These are phyloP conservation scores for Rhododendron ovatum DNA, from an alignment of 148 eudicot genomes.

Conservation along the genomic window DNA sequence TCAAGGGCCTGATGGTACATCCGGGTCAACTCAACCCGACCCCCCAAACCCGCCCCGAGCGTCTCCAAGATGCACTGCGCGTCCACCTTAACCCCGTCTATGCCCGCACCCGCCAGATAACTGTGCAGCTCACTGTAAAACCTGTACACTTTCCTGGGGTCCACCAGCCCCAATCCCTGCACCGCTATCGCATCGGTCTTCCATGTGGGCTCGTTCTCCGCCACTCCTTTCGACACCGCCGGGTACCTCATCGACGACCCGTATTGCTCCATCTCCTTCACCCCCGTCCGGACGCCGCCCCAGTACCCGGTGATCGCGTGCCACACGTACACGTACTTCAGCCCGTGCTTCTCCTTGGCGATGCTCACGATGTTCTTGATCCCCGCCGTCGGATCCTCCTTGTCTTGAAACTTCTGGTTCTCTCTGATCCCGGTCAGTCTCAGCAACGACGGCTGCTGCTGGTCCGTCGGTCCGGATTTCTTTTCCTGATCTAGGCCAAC, in stretches of 20 bases:
- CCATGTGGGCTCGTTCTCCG: conserved; percentile 75
- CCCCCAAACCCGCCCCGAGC: conserved; percentile 68
- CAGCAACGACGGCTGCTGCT: conserved; percentile 24
- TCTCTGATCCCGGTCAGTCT: conserved; percentile 73
- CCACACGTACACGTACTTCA: conserved; percentile 87
- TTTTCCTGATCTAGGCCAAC: conserved; percentile 28
- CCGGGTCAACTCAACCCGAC: conserved; percentile 67
- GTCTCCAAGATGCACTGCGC: conserved; percentile 82
- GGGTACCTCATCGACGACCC: conserved; percentile 57
- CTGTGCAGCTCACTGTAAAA: conserved; percentile 69
- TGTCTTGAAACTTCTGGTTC: conserved; percentile 54
- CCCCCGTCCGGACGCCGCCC: conserved; percentile 87
- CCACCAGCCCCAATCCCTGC: conserved; percentile 68
- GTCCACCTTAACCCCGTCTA: conserved; percentile 92
- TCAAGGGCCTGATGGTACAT: conserved; percentile 84
- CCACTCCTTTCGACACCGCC: conserved; percentile 46
- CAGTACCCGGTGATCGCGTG: conserved; percentile 84
- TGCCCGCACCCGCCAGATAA: conserved; percentile 64
- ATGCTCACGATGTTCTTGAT: conserved; percentile 51
- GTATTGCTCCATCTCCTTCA: conserved; percentile 61
- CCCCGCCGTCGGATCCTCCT: conserved; percentile 56
- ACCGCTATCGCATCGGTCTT: conserved; percentile 50
- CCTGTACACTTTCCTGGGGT: conserved; percentile 65
- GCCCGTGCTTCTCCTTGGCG: conserved; percentile 61
- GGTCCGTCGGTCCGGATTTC: not conserved